Conservation (phyloP, 202 grass and related monocot species). For the Musa balbisiana region DNA sequence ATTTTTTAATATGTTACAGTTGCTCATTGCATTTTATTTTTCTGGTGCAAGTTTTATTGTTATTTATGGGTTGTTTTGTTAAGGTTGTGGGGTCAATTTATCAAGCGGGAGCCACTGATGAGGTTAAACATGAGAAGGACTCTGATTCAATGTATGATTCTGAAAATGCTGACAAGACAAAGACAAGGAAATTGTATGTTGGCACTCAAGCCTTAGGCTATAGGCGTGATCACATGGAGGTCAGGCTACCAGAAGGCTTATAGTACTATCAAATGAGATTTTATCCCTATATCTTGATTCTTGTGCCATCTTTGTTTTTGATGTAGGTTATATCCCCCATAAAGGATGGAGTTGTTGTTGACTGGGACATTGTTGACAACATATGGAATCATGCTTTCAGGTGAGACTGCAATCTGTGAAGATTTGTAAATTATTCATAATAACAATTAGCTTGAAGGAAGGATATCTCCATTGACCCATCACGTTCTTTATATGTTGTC, state of each 20-base stretch:
- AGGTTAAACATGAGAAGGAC: conserved; percentile 69
- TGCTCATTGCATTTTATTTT: conserved; percentile 12
- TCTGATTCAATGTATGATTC: conserved; percentile 55
- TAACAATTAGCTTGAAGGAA: not conserved
- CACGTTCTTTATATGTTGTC: not conserved
- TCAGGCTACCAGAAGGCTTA: conserved; percentile 18
- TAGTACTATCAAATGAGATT: not conserved
- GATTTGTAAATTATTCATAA: not conserved
- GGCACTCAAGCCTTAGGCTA: conserved; percentile 84
- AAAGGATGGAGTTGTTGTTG: conserved; percentile 84
- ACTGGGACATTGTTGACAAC: conserved; percentile 96
- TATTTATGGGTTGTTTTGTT: conserved; percentile 22
- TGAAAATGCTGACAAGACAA: conserved; percentile 71
- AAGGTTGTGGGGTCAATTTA: conserved; percentile 90
- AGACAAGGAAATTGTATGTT: conserved; percentile 77
- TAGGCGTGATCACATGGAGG: conserved; percentile 96
- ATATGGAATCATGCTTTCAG: conserved; percentile 99
- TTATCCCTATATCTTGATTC: conserved; percentile 15
- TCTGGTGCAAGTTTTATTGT: not conserved
- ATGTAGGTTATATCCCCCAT: conserved; percentile 81
- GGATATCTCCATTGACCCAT: not conserved
- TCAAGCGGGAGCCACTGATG: conserved; percentile 45
- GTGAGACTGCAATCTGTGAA: conserved; percentile 29
- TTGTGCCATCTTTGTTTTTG: conserved; percentile 18
- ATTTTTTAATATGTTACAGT: not conserved